Base-by-base conservation (phyloP, 2,329 filamentous ascomycete genomes). In the Pseudogymnoascus sp. region DNA sequence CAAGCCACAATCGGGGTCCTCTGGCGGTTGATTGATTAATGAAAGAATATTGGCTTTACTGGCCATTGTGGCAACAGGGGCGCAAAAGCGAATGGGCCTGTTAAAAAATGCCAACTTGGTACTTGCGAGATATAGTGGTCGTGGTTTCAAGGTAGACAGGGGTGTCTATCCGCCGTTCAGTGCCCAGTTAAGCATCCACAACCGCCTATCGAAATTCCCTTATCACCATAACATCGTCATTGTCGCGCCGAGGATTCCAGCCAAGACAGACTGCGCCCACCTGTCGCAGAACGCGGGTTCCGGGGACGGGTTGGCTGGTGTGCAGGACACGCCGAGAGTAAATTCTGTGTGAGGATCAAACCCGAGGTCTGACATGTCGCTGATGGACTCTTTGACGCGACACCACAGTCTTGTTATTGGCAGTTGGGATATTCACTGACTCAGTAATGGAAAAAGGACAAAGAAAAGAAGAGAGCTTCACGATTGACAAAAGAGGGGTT, bases 71-170 rank as follows among this genome's bases (percentile, higher is more conserved):
- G 9, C n/a, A 18, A 32, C 7, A 25, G 43, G 25, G 25, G 4
- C 6, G 11, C 16, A 32, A 54, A 50, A 3, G 7, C n/a, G 25
- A 32, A 18, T n/a, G 8, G 16, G 9, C 43, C 43, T 54, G 28
- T 54, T 30, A 54, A 32, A 54, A 32, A 54, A 32, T 32, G 8
- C 25, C n/a, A 54, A 12, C 43, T 18, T n/a, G 43, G 2, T 18
- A 30, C 43, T 54, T 12, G 32, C 8, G 12, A 4, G 12, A 3
- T 54, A 54, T 12, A 54, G 43, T 54, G 43, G 43, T 18, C 43
- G 25, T 50, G 25, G 43, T 54, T 54, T 54, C 43, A 54, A 54
- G 43, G 28, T 54, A n/a, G 43, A 54, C 43, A 54, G 43, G 43
- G 43, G 43, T 54, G 43, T 54, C 43, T 18, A 54, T 54, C n/a